Evolutionary conservation across 768 basidiomycete genomes (phyloP), one percentile per base, ranked within the genome.

Genomic region (Tulasnella sp.): DNA sequence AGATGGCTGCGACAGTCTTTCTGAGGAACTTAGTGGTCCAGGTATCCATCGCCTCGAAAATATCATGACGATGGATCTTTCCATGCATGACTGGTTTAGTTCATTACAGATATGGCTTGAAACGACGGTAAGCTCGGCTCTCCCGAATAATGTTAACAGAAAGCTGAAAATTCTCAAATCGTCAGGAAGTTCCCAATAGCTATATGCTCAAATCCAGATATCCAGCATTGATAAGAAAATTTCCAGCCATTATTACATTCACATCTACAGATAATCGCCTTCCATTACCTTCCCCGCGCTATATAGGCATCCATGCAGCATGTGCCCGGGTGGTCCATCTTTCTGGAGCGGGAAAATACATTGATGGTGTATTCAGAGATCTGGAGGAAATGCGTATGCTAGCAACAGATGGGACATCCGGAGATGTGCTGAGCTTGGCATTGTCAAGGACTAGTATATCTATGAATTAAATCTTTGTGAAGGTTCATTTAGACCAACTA

Each of bases 251-350:
- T 29, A 63, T 65, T 27, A 61, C 58, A 33, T 69, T 69, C 45
- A 62, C 55, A 22, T 62, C 61, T 5, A 40, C 62, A 3, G 57
- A 66, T 53, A 57, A 57, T 1, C 52, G 25, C 7, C 48, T 59
- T 37, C 64, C 66, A 0, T 42, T 69, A 40, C 69, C 70, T 25
- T 61, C 58, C 32, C 58, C 60, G 15, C 42, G 33, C 10, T 66
- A 66, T 51, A 62, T 70, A 24, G 54, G 56, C 5, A 58, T 72
- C 37, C 70, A 70, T 47, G 69, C 69, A n/a, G 62, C 65, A 20
- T 70, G 67, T 48, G 66, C 69, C 15, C 61, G 64, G 45, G 63
- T 70, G 2, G 66, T 67, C 27, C 63, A 66, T 56, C 59, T 70
- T 28, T 70, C 69, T 3, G 69, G 70, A 28, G 70, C 66, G 2